phyloP scores from a whole-genome alignment of 257 asterid genomes.

The Solanum bulbocastanum region DNA sequence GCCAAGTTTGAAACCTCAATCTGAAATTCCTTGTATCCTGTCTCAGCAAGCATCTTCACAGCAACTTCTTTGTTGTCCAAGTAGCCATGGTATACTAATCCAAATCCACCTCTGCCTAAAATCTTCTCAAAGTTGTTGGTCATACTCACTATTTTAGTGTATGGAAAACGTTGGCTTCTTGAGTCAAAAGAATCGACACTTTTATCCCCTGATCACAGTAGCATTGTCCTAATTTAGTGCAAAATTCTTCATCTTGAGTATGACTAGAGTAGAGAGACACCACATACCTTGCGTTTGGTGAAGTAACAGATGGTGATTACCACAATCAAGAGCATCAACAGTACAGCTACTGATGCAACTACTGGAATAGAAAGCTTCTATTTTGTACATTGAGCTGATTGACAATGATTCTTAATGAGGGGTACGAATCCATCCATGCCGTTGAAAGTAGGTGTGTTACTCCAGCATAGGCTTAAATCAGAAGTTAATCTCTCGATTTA shows the following conservation, averaged over 20 bases:
- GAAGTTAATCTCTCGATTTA: neutral
- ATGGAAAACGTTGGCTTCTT: slow-evolving; percentile 5
- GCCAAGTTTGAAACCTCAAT: slow-evolving; percentile 16
- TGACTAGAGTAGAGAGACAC: neutral
- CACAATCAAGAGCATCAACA: neutral
- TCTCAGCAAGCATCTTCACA: slow-evolving; percentile 25
- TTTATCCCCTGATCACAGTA: neutral
- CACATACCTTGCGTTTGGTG: neutral
- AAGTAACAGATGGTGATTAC: neutral
- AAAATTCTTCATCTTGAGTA: neutral
- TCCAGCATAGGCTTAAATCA: neutral
- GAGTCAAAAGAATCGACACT: neutral
- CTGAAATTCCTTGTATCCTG: slow-evolving; percentile 17
- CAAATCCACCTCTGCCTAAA: slow-evolving; percentile 42
- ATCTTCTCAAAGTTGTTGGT: slow-evolving; percentile 15
- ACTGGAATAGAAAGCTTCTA: slow-evolving; percentile 2
- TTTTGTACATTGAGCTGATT: neutral
- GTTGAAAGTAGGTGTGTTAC: neutral
- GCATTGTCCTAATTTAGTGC: neutral
- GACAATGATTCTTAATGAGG: neutral
- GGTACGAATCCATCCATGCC: neutral
- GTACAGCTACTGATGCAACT: neutral
- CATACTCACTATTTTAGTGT: slow-evolving; percentile 15
- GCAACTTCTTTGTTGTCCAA: slow-evolving; percentile 25
- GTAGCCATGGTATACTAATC: slow-evolving; percentile 29